Evolutionary conservation across 148 eudicot genomes (phyloP).

Genomic region (Polygonum aviculare): DNA sequence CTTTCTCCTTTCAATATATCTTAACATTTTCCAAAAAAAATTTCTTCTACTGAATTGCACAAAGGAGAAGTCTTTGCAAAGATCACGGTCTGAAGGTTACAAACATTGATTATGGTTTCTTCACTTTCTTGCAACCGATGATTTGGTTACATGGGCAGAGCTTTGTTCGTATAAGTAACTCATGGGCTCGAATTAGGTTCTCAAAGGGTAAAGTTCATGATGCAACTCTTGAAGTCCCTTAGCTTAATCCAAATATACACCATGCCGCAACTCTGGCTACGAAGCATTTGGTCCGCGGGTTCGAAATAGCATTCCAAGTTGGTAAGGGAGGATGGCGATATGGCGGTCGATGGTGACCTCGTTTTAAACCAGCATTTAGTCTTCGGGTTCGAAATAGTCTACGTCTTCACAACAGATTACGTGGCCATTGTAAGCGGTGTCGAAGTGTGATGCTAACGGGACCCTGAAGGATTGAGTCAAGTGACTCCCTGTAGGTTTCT

Average conservation of each 20-base stretch:
- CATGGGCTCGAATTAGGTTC: too few species aligned
- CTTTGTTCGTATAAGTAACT: too few species aligned
- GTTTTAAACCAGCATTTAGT: slow-evolving; percentile 70
- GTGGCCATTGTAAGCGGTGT: slow-evolving; percentile 80
- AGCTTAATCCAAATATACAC: not conserved
- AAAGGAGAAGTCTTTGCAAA: too few species aligned
- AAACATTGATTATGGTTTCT: too few species aligned
- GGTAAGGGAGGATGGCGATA: slow-evolving; percentile 81
- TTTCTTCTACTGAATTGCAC: too few species aligned
- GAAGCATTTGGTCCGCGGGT: slow-evolving; percentile 61
- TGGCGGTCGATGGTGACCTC: slow-evolving; percentile 95
- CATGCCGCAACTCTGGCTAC: slow-evolving; percentile 76
- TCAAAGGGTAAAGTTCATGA: too few species aligned
- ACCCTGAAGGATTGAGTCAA: slow-evolving; percentile 64
- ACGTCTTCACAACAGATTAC: slow-evolving; percentile 65
- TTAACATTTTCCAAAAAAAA: too few species aligned
- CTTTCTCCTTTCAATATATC: too few species aligned
- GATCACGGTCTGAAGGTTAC: too few species aligned
- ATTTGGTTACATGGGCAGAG: too few species aligned
- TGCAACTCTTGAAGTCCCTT: too few species aligned
- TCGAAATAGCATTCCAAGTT: slow-evolving; percentile 95
- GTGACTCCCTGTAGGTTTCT: slow-evolving; percentile 70
- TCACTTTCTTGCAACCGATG: too few species aligned
- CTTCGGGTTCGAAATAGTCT: slow-evolving; percentile 66
- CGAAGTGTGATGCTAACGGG: slow-evolving; percentile 83